Evolutionary conservation across 768 basidiomycete species (phyloP), one percentile per base, ranked within the genome.

Genomic region (Piloderma croceum): DNA sequence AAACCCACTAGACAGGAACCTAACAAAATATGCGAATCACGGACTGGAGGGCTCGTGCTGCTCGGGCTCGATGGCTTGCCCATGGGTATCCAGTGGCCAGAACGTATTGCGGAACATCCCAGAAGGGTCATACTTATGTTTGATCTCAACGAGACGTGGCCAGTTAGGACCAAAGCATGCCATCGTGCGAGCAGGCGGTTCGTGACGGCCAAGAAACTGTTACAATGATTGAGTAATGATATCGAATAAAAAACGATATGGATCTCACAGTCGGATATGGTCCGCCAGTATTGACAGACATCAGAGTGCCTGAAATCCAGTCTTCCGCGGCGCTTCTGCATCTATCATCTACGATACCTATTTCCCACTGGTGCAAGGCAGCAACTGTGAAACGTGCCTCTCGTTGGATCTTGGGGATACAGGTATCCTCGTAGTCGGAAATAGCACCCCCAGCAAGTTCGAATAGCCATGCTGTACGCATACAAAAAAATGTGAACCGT

Each of bases 311-410:
- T 13, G 75, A 62, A 41, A 94, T 85, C 91, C 91, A 94, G 78
- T 85, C 82, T 61, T 92, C 88, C 12, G 90, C 90, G 31, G 88
- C 82, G 38, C 71, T 70, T 33, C 90, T 70, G 47, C 90, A 94
- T n/a, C 77, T 69, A 32, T 81, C 77, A 54, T 94, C 90, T 46
- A 84, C 76, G 31, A 84, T 64, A 22, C 81, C 75, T 65, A 91
- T 82, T 45, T 88, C 84, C 91, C 91, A 94, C 56, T 94, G 91
- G 59, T 93, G 91, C 19, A 93, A 68, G 13, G 91, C 90, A 3
- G 88, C 85, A 39, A 94, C 79, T 3, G 86, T 91, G 63, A 90
- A 94, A 7, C 74, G 58, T 1, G 87, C 83, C 57, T 90, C 74
- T 35, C 91, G 80, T 53, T 90, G 86, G 9, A 74, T 69, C 56